Evolutionary conservation across 805 yeast species (phyloP), one percentile per base, ranked within the genome.

Genomic region (Clavispora fructus): DNA sequence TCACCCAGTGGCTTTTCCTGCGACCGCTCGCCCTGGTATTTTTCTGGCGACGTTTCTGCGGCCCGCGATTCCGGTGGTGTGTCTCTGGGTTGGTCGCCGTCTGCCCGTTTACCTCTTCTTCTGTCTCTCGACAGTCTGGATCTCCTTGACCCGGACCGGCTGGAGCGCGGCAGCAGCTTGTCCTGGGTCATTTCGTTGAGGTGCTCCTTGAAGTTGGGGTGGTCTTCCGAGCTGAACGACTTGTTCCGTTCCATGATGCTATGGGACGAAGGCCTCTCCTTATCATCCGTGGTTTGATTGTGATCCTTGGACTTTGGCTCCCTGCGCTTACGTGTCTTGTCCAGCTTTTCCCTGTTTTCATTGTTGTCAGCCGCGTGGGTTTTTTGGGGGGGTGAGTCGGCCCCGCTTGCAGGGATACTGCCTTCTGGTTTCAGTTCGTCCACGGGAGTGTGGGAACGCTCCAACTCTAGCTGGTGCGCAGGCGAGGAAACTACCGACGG

Each of bases 181-280:
- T 33, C 37, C 9, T 42, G 35, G 16, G 58, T 62, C 31, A 66
- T 51, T 30, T 66, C 69, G 41, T 50, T 57, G 40, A 64, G 57
- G 41, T 62, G 63, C 49, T 64, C 57, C 43, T 63, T 65, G 55
- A 65, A 66, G 46, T 67, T 56, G 2, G 69, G 70, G 30, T 69
- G 49, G 26, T 61, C 64, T 44, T 12, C 26, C 3, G 39, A 26
- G 23, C 28, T 16, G 26, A 39, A 45, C 10, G 35, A 6, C 29
- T 40, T 46, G 35, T 35, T 43, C 29, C 40, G 29, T 29, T 37
- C 40, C 29, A 23, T 25, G 29, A 25, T 37, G 29, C 42, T 30
- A 23, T 33, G 35, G 3, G 25, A 6, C 7, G 26, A 19, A 1
- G 17, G 17, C 10, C 13, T 19, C 31, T 41, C 39, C 19, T 31